Evolutionary conservation across 352 stramenopile genomes (phyloP), one percentile per base, ranked within the genome.

Genomic region (Pythium sukuiense): DNA sequence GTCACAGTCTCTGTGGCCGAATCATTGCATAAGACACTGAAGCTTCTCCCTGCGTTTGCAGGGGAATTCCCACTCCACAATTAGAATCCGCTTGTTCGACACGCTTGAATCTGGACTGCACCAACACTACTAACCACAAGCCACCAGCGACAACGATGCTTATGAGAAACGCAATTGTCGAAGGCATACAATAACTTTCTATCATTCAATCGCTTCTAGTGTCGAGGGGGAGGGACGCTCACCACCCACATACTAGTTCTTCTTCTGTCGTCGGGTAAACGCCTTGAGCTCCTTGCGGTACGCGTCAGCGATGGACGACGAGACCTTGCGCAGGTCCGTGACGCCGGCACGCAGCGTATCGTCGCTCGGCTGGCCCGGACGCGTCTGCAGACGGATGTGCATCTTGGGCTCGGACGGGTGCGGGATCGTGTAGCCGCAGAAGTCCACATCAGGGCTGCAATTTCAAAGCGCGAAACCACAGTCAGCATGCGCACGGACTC

Each of bases 351-450:
- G 82, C 26, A 95, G 68, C 35, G 70, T 69, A 27, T 93, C 82
- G 60, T 95, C 80, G 61, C 75, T 80, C 46, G 83, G 78, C 61
- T 83, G 74, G 89, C 84, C 81, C 73, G 83, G 71, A 46, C 79
- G 80, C 9, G 87, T 96, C 76, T 98, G 95, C 18, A 98, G 83
- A 37, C 95, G 85, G 29, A 98, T 72, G 73, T 98, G 93, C 73
- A 98, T 96, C 61, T 98, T 93, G 26, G 93, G 93, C 70, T 98
- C 95, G 7, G 89, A 97, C 24, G 95, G 95, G 80, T 98, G 95
- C 39, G 95, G 95, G 43, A 98, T 97, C 37, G 91, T 97, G 78
- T 98, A 98, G 61, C 95, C 95, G 20, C 90, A 95, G 70, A 98
- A 98, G 49, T 96, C 86, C 12, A 98, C 91, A 37, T 96, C 83